Percentiles rank a stretch among this genome's conserved stretches.
These are phyloP conservation scores for Lithohypha guttulata DNA, from an alignment of 2,329 filamentous ascomycete species.

Conservation along the genomic window DNA sequence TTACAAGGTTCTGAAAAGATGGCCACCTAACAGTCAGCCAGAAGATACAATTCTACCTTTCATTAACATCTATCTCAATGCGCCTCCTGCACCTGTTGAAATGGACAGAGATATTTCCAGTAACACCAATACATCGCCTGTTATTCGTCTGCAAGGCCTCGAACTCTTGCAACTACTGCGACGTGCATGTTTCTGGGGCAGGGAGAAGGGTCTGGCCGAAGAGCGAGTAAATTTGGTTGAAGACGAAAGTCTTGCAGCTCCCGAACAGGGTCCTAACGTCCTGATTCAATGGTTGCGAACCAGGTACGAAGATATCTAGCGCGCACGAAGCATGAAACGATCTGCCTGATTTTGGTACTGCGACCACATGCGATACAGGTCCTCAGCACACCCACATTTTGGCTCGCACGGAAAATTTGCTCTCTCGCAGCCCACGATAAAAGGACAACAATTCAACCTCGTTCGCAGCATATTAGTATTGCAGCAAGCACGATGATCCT, in stretches of 20 bases:
- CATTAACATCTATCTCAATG: slow-evolving; percentile 14
- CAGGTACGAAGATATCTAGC: not conserved
- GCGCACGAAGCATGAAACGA: not conserved
- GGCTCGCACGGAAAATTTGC: too few relatives aligned
- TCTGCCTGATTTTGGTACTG: not conserved
- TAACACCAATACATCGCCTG: slow-evolving; percentile 13
- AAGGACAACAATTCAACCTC: too few relatives aligned
- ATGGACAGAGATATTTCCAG: not conserved
- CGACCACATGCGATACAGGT: too few relatives aligned
- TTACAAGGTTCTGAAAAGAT: slow-evolving; percentile 18
- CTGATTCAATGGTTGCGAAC: not conserved
- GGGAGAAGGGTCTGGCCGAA: slow-evolving; percentile 31
- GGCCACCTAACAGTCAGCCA: slow-evolving; percentile 15
- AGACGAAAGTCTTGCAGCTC: not conserved
- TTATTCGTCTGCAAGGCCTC: slow-evolving; percentile 29
- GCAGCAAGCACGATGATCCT: too few relatives aligned
- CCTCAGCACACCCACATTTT: too few relatives aligned
- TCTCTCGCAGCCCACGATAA: too few relatives aligned
- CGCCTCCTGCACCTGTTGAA: not conserved
- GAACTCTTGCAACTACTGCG: slow-evolving; percentile 35
- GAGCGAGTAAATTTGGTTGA: slow-evolving; percentile 25
- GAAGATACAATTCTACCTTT: slow-evolving; percentile 17
- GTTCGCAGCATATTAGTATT: too few relatives aligned
- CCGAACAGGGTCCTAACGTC: not conserved
- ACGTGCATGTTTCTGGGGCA: slow-evolving; percentile 34